phyloP scores from a whole-genome alignment of 257 asterid species.

The Jacaranda mimosifolia region DNA sequence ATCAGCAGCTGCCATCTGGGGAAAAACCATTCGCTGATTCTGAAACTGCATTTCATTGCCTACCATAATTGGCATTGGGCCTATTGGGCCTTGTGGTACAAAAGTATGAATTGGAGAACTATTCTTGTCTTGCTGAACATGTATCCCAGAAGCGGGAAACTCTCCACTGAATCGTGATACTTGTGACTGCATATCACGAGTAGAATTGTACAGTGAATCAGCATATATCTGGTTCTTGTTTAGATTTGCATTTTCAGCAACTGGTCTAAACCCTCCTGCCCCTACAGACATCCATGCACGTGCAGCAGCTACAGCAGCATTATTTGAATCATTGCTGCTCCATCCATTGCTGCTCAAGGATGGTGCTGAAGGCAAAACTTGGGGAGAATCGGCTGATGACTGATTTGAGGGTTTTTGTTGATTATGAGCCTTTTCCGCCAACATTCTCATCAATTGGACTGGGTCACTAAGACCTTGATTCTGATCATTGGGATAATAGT shows the following conservation, averaged over 20 bases:
- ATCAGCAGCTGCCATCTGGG: slow-evolving; percentile 73
- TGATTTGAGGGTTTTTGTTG: slow-evolving; percentile 59
- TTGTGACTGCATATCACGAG: slow-evolving; percentile 64
- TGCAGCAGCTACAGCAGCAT: slow-evolving; percentile 84
- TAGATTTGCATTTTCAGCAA: slow-evolving; percentile 42
- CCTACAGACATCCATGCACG: slow-evolving; percentile 97
- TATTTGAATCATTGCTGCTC: slow-evolving; percentile 55
- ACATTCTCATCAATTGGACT: slow-evolving; percentile 73
- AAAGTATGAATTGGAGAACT: slow-evolving; percentile 54
- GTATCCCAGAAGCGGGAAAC: slow-evolving; percentile 54
- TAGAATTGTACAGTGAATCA: slow-evolving; percentile 61
- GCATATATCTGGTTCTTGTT: slow-evolving; percentile 61
- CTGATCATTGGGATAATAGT: slow-evolving; percentile 51
- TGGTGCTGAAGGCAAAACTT: slow-evolving; percentile 41
- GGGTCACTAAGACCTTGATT: slow-evolving; percentile 79
- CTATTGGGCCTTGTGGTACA: slow-evolving; percentile 66
- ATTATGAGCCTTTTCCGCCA: slow-evolving; percentile 66
- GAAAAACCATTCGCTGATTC: slow-evolving; percentile 59
- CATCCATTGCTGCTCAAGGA: slow-evolving; percentile 47
- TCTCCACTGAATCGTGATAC: slow-evolving; percentile 60
- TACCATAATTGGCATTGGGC: slow-evolving; percentile 55
- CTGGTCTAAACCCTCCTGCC: slow-evolving; percentile 74
- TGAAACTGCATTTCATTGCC: slow-evolving; percentile 65
- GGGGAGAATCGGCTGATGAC: slow-evolving; percentile 40
- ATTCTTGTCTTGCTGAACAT: slow-evolving; percentile 54